Evolutionary conservation across 225 moss, liverwort and hornwort species (phyloP).

Genomic region (Bryum argenteum): DNA sequence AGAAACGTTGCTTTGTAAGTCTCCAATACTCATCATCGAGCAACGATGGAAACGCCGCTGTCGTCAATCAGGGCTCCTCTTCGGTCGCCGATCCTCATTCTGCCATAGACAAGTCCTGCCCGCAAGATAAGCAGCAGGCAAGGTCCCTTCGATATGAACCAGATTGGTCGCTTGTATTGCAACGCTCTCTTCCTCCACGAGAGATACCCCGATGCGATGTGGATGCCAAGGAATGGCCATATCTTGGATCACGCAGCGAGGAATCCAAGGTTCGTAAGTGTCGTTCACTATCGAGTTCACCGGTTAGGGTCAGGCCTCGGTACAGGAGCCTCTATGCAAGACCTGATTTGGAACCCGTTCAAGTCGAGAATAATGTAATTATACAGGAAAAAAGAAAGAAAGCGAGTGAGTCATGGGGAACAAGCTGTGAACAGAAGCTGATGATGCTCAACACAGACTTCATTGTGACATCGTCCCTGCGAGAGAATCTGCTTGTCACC

Average conservation of each 20-base stretch:
- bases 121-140: constrained; percentile 30
- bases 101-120: constrained; percentile 8
- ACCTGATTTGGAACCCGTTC: constrained; percentile 18
- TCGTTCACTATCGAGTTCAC: neutral
- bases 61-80: constrained; percentile 19
- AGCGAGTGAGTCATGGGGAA: constrained; percentile 4
- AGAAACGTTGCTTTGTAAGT: neutral
- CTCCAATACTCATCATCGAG: neutral
- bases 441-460: constrained; percentile 65
- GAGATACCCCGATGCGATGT: constrained; percentile 29
- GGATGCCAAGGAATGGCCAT: constrained; percentile 40
- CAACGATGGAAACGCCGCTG: neutral
- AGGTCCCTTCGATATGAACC: constrained; percentile 23
- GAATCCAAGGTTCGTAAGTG: constrained; percentile 15
- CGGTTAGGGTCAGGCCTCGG: constrained; percentile 23
- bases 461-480: constrained; percentile 57
- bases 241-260: constrained; percentile 25
- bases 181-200: constrained; percentile 31
- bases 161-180: constrained; percentile 24
- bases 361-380: constrained; percentile 5
- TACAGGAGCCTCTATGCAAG: constrained; percentile 32
- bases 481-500: constrained; percentile 63
- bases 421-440: constrained; percentile 38
- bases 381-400: neutral
- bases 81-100: constrained; percentile 8